Evolutionary conservation across 1,284 basidiomycete species (phyloP), one percentile per base, ranked within the genome.

Genomic region (Cerioporus squamosus): DNA sequence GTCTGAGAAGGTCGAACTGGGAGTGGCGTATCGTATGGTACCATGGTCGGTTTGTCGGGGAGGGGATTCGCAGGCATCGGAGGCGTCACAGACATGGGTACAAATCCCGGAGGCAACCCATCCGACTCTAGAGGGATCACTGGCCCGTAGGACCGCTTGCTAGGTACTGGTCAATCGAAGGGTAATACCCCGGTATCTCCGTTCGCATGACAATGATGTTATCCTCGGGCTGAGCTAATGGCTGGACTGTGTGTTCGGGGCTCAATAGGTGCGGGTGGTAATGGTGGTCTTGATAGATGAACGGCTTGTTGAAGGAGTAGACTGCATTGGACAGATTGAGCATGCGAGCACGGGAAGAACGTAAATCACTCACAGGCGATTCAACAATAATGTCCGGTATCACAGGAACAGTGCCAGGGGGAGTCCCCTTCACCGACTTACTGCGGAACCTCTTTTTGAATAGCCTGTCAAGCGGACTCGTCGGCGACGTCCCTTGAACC

Each of bases 321-420:
- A 63, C 65, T 62, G 44, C 2, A 39, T 17, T 5, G 8, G 5
- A 26, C 40, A n/a, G 40, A 17, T 23, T 29, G 12, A 23, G n/a
- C 22, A 22, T 8, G 3, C 10, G n/a, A 18, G 4, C n/a, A 5
- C 23, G 23, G 33, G 17, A 3, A 39, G 8, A 7, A 8, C 10
- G 18, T 2, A 18, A 22, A 9, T 8, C 2, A 54, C 54, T 60
- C 52, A 68, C 67, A 10, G 67, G 67, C 36, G 63, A 58, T 40
- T 67, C 62, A 20, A 68, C 60, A n/a, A 49, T 33, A 50, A 68
- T 68, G 18, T 64, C 65, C 1, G 67, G 67, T 20, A 68, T 57
- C 2, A 56, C 61, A 18, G 42, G 46, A 1, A 42, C 22, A 10
- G 31, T 24, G 3, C 22, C 17, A 10, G 55, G 44, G 2, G 55